Conservation (phyloP, 2,329 filamentous ascomycete species). For the Xylariaceae sp. region DNA sequence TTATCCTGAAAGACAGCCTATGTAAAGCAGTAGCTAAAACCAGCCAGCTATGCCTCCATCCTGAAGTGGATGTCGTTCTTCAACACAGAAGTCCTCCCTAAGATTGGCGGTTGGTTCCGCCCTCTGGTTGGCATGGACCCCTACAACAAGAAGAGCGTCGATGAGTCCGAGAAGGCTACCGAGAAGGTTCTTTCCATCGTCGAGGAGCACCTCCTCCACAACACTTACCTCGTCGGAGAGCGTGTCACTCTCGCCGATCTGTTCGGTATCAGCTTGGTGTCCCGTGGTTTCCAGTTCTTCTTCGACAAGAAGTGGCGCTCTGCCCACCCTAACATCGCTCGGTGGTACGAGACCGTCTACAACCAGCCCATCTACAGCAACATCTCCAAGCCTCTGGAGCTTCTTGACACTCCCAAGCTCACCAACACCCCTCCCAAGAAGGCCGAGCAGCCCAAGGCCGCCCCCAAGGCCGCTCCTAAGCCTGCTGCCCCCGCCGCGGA, state of each 20-base stretch:
- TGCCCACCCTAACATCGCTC: constrained; percentile 75
- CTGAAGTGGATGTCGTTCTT: constrained; percentile 96
- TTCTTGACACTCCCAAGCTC: constrained; percentile 76
- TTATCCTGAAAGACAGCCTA: neutral
- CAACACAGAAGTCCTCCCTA: constrained; percentile 76
- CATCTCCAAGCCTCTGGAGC: constrained; percentile 65
- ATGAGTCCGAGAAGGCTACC: constrained; percentile 65
- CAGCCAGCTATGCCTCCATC: constrained; percentile 76
- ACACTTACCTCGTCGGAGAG: constrained; percentile 97
- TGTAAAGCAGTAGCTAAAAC: constrained; percentile 18
- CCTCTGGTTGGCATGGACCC: constrained; percentile 72
- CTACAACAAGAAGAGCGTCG: constrained; percentile 98
- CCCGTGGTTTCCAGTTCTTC: constrained; percentile 87
- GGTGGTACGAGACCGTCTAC: constrained; percentile 92
- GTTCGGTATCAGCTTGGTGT: constrained; percentile 70
- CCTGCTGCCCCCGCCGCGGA: constrained; percentile 33
- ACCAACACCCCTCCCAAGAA: constrained; percentile 68
- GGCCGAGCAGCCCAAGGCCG: constrained; percentile 59
- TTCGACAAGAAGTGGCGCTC: constrained; percentile 85
- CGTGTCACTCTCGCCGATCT: constrained; percentile 94
- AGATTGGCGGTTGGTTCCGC: constrained; percentile 72
- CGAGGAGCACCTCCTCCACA: constrained; percentile 81
- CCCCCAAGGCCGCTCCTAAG: constrained; percentile 33
- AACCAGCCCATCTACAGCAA: constrained; percentile 88
- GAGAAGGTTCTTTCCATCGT: constrained; percentile 62